Percentiles rank a stretch among this genome's conserved stretches.
phyloP scores from a whole-genome alignment of 139 green algal species.

The Chlorokybus atmophyticus region DNA sequence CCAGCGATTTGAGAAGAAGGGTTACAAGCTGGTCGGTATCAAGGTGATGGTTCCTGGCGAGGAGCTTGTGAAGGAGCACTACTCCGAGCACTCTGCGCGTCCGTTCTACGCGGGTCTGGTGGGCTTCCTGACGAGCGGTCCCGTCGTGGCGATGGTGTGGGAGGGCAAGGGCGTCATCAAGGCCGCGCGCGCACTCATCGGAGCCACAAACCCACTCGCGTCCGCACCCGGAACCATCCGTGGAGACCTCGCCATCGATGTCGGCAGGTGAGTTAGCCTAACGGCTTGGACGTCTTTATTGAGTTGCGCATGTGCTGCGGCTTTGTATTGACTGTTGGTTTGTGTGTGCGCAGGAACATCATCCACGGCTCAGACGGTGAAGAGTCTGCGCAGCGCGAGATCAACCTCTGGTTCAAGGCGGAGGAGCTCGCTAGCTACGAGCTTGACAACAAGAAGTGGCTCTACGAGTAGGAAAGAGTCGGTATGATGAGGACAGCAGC shows the following conservation, averaged over 20 bases:
- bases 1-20: conserved; percentile 62
- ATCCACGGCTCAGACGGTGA: conserved; percentile 85
- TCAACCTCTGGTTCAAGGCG: conserved; percentile 97
- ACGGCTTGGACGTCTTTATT: background rate
- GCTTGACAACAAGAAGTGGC: too few relatives aligned
- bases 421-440: too few relatives aligned
- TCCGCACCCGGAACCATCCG: conserved; percentile 90
- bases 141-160: conserved; percentile 96
- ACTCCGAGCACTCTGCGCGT: conserved; percentile 80
- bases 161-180: conserved; percentile 88
- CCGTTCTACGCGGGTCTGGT: conserved; percentile 90
- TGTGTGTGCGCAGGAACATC: conserved; percentile 58
- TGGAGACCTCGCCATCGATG: conserved; percentile 63
- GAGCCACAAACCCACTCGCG: conserved; percentile 77
- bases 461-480: too few relatives aligned
- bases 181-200: conserved; percentile 77
- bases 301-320: background rate
- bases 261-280: conserved; percentile 47
- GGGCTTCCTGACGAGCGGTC: conserved; percentile 90
- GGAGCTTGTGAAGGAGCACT: conserved; percentile 68
- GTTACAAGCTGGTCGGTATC: conserved; percentile 24
- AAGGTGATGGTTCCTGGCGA: conserved; percentile 66
- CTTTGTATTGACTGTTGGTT: conserved; percentile 1
- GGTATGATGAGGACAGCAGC: too few relatives aligned
- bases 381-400: conserved; percentile 86